Evolutionary conservation across 129 eudicot species (phyloP).

Genomic region (Tanacetum coccineum): DNA sequence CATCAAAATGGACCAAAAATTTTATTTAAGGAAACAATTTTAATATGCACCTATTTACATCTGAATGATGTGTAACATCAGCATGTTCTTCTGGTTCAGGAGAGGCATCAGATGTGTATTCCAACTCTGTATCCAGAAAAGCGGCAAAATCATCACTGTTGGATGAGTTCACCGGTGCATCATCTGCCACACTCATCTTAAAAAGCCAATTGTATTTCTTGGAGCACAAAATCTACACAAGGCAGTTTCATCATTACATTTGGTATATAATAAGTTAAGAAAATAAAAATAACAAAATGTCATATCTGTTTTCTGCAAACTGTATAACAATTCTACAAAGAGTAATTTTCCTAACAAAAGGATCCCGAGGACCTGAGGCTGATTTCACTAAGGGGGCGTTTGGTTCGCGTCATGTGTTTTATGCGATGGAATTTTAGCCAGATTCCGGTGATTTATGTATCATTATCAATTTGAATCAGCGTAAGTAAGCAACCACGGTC

Average conservation of each 20-base stretch:
- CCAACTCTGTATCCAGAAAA: conserved; percentile 46
- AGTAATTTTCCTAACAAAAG: too few relatives aligned
- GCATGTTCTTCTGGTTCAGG: conserved; percentile 34
- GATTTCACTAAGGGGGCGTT: too few relatives aligned
- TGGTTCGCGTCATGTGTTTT: too few relatives aligned
- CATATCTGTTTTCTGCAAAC: too few relatives aligned
- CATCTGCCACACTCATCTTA: conserved; percentile 42
- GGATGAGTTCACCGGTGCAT: conserved; percentile 44
- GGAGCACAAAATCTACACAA: conserved; percentile 10
- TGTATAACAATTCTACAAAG: too few relatives aligned
- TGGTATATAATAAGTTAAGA: not conserved
- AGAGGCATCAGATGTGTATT: conserved; percentile 39
- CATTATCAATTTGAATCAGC: too few relatives aligned
- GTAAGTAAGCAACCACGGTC: not conserved
- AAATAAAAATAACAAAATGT: too few relatives aligned
- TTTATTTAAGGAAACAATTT: too few relatives aligned
- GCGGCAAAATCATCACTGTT: conserved; percentile 56
- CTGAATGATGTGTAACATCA: conserved; percentile 21
- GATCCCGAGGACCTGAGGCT: too few relatives aligned
- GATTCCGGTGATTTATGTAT: too few relatives aligned
- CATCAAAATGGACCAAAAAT: conserved; percentile 8
- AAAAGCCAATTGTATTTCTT: conserved; percentile 18
- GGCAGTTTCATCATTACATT: not conserved
- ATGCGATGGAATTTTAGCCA: too few relatives aligned
- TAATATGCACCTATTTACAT: conserved; percentile 33